Evolutionary conservation across 805 yeast genomes (phyloP).

Genomic region (Kodamaea hsintzibuensis): DNA sequence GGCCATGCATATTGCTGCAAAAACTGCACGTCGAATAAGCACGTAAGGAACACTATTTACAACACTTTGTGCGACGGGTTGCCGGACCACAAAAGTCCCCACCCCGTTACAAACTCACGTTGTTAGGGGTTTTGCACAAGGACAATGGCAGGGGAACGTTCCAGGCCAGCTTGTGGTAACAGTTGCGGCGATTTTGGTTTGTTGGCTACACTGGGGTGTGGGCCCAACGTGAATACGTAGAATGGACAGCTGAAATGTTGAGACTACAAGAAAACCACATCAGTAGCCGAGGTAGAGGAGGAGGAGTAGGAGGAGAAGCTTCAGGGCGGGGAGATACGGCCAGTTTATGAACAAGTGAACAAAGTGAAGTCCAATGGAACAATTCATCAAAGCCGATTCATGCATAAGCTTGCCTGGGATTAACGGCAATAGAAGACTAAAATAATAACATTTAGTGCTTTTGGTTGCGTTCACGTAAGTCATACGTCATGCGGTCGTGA

Average conservation of each 20-base stretch:
- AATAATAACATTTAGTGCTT: background rate
- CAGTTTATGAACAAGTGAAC: background rate
- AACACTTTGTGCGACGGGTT: background rate
- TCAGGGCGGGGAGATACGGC: background rate
- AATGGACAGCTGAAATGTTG: background rate
- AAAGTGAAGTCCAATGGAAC: background rate
- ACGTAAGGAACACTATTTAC: background rate
- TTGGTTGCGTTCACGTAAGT: too few relatives aligned
- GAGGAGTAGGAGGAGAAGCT: background rate
- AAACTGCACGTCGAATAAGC: background rate
- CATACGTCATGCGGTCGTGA: background rate
- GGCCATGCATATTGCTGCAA: background rate
- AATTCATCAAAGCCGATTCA: background rate
- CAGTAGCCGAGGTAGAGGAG: background rate
- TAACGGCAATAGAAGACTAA: background rate
- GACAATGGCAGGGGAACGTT: background rate
- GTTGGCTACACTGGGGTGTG: background rate
- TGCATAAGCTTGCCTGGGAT: background rate
- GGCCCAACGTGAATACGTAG: background rate
- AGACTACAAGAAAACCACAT: background rate
- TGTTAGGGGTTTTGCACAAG: background rate
- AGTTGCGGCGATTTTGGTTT: background rate
- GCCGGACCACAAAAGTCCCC: background rate
- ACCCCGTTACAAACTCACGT: background rate
- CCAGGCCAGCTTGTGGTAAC: background rate